phyloP scores from a whole-genome alignment of 305 asterid species.

The Withania somnifera region DNA sequence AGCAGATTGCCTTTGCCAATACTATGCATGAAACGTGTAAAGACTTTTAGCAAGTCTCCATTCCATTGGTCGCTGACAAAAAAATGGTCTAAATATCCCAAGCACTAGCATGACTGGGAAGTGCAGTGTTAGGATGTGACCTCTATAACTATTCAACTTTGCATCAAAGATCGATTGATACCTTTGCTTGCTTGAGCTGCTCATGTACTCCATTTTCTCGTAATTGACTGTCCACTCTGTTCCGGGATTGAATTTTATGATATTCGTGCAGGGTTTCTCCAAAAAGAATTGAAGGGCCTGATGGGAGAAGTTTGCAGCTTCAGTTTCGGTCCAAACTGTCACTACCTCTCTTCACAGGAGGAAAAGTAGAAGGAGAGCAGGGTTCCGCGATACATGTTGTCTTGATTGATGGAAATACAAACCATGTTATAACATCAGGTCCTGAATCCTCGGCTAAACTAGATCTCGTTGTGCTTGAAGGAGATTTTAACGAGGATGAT shows the following conservation, averaged over 20 bases:
- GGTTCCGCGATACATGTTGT: constrained; percentile 72
- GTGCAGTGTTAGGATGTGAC: neutral
- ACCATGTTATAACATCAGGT: constrained; percentile 64
- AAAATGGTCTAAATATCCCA: neutral
- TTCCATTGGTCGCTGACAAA: neutral
- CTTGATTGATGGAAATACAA: constrained; percentile 62
- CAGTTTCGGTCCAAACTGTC: constrained; percentile 84
- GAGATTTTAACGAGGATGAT: constrained; percentile 88
- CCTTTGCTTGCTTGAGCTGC: neutral
- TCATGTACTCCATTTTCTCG: neutral
- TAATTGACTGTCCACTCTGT: neutral
- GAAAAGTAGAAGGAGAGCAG: constrained; percentile 90
- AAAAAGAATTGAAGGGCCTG: constrained; percentile 76
- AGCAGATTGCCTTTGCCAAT: neutral
- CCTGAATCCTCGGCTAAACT: constrained; percentile 72
- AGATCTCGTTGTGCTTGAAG: constrained; percentile 84
- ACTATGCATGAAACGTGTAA: neutral
- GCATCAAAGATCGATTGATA: neutral
- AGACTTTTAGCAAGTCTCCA: neutral
- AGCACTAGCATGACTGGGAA: neutral
- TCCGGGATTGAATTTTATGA: constrained; percentile 6
- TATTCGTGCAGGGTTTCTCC: constrained; percentile 68
- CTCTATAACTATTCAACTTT: neutral
- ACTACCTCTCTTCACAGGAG: constrained; percentile 91
- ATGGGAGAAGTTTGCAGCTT: constrained; percentile 81